Conservation (phyloP, 2,329 filamentous ascomycete species). For the Aureobasidium sp. region DNA sequence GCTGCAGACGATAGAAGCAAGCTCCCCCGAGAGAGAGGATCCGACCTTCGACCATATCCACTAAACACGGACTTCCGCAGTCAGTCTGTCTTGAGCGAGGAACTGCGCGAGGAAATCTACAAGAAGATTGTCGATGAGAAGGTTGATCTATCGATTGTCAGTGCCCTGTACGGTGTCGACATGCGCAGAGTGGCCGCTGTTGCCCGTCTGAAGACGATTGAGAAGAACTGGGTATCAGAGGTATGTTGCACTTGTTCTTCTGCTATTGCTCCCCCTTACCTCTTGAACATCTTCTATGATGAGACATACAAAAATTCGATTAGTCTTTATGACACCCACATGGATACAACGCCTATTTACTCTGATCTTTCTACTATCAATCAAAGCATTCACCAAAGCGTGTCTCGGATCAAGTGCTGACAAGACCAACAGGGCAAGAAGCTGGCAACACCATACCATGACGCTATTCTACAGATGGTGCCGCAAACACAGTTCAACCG, state of each 20-base stretch:
- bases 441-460: slow-evolving; percentile 66
- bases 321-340: slow-evolving; percentile 98
- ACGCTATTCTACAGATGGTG: slow-evolving; percentile 71
- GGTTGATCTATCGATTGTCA: slow-evolving; percentile 65
- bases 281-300: slow-evolving; percentile 47
- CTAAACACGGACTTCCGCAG: slow-evolving; percentile 62
- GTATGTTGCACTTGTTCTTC: slow-evolving; percentile 45
- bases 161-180: slow-evolving; percentile 67
- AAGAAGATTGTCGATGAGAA: slow-evolving; percentile 55
- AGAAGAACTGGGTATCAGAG: slow-evolving; percentile 66
- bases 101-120: slow-evolving; percentile 66
- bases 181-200: slow-evolving; percentile 79
- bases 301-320: slow-evolving; percentile 76
- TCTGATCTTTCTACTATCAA: slow-evolving; percentile 45
- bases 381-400: background rate
- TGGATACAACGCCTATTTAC: slow-evolving; percentile 71
- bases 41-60: slow-evolving; percentile 56
- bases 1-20: slow-evolving; percentile 17
- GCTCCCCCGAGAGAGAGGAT: slow-evolving; percentile 20
- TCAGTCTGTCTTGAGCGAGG: slow-evolving; percentile 64
- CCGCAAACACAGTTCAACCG: slow-evolving; percentile 51
- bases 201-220: slow-evolving; percentile 74
- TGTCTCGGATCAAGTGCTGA: background rate
- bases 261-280: background rate
- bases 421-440: slow-evolving; percentile 55